Evolutionary conservation across 306 rosid genomes (phyloP).

Genomic region (Pachyrhizus erosus): DNA sequence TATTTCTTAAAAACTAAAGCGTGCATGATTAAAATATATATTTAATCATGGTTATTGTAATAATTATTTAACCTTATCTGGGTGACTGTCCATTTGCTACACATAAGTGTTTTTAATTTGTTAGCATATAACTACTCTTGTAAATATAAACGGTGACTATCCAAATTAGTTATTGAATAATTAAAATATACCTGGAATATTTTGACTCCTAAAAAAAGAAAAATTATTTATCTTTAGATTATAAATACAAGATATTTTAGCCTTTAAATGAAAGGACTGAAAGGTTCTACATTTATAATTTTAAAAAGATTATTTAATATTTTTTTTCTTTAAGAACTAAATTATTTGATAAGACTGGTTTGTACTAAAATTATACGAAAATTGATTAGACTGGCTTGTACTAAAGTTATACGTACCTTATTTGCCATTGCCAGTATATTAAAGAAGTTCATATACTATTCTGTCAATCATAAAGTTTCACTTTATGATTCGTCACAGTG

Average conservation of each 20-base stretch:
- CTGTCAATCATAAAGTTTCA: not conserved
- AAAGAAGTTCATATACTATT: not conserved
- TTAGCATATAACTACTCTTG: not conserved
- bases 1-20: not conserved
- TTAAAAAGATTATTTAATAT: not conserved
- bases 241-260: not conserved
- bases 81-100: not conserved
- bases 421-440: slow-evolving; percentile 7
- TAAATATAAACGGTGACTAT: not conserved
- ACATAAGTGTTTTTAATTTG: not conserved
- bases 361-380: not conserved
- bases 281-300: not conserved
- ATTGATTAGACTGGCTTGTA: not conserved
- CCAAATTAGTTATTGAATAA: not conserved
- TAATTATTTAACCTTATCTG: not conserved
- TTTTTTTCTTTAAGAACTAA: not conserved
- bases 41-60: not conserved
- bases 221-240: not conserved
- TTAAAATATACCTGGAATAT: not conserved
- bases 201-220: not conserved
- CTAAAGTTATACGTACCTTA: not conserved
- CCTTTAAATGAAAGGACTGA: not conserved
- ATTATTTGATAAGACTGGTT: not conserved
- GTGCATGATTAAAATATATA: not conserved
- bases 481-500: not conserved